phyloP scores from a whole-genome alignment of 73 alveolate genomes.

The Paraurostyla sp. region DNA sequence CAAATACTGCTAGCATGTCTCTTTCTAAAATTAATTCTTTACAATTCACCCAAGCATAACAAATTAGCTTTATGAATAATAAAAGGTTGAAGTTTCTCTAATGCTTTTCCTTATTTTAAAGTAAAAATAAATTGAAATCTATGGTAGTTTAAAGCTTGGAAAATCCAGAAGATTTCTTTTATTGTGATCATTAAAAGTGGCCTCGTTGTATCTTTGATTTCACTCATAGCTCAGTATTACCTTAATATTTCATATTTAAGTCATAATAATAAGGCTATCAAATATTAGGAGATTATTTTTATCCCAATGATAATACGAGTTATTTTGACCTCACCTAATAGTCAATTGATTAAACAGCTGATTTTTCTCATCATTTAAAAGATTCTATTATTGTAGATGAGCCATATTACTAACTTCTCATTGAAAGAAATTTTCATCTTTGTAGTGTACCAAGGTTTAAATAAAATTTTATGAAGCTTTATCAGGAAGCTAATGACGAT shows the following conservation, averaged over 20 bases:
- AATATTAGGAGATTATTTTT: slow-evolving; percentile 9
- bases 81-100: slow-evolving; percentile 47
- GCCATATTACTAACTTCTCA: neutral
- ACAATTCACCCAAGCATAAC: neutral
- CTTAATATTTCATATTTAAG: slow-evolving; percentile 19
- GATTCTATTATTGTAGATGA: neutral
- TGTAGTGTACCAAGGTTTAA: neutral
- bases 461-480: neutral
- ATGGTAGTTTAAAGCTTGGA: slow-evolving; percentile 7
- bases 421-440: slow-evolving; percentile 38
- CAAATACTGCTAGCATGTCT: neutral
- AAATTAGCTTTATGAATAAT: neutral
- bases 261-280: neutral
- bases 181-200: slow-evolving; percentile 60
- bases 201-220: slow-evolving; percentile 72
- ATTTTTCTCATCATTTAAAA: neutral
- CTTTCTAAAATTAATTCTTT: neutral
- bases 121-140: slow-evolving; percentile 4
- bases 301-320: neutral
- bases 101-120: slow-evolving; percentile 25
- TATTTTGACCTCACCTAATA: neutral
- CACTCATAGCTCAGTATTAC: neutral
- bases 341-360: neutral
- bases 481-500: neutral
- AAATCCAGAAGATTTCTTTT: neutral